These are phyloP conservation scores for Venturiaceae sp. DNA, from an alignment of 2,329 filamentous ascomycete species.

Conservation along the genomic window DNA sequence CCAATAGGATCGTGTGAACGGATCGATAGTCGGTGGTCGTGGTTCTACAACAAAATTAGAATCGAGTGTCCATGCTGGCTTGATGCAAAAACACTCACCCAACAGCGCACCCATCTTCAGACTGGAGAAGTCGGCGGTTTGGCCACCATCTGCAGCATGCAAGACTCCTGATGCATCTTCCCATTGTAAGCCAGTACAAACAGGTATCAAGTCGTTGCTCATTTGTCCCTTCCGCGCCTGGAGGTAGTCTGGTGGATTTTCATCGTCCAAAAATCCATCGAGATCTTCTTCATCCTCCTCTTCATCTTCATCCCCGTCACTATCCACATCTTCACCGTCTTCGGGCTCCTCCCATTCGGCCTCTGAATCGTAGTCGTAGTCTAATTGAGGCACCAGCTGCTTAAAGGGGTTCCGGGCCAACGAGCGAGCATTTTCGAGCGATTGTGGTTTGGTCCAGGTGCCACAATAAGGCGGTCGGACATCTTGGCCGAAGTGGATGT, in stretches of 20 bases:
- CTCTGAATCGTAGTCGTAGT: constrained; percentile 82
- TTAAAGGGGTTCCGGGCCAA: constrained; percentile 43
- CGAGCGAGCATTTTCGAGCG: constrained; percentile 31
- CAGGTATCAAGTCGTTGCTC: constrained; percentile 62
- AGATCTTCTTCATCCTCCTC: constrained; percentile 69
- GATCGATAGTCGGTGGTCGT: constrained; percentile 59
- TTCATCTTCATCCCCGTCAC: constrained; percentile 57
- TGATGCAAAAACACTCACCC: constrained; percentile 39
- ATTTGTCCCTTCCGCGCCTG: constrained; percentile 45
- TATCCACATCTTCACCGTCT: constrained; percentile 57
- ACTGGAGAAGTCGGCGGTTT: constrained; percentile 37
- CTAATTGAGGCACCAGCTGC: constrained; percentile 49
- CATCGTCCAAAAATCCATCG: constrained; percentile 83
- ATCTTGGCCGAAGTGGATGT: constrained; percentile 51
- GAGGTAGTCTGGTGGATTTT: constrained; percentile 49
- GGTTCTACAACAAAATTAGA: constrained; percentile 22
- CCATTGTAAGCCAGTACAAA: constrained; percentile 76
- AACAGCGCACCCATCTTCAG: constrained; percentile 69
- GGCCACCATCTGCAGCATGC: constrained; percentile 37
- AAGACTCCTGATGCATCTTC: constrained; percentile 43
- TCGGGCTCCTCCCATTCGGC: constrained; percentile 74
- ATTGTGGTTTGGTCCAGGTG: constrained; percentile 55
- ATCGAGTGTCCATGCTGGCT: background rate
- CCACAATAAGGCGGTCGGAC: constrained; percentile 61
- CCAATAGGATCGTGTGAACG: constrained; percentile 81